These are phyloP conservation scores for Suhomyces yuchorum DNA, from an alignment of 1,139 yeast species.

Conservation along the genomic window DNA sequence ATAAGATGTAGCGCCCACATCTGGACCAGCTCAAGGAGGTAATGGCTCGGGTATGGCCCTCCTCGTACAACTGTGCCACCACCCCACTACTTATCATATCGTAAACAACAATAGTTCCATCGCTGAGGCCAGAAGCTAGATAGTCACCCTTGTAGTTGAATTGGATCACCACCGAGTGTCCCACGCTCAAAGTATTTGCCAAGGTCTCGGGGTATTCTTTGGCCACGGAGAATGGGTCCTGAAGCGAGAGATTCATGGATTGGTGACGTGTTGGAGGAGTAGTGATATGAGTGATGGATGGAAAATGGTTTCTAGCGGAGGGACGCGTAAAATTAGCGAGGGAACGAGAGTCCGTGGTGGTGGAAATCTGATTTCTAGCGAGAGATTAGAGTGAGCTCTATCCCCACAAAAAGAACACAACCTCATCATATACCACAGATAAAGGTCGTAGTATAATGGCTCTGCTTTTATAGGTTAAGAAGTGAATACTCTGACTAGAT, in stretches of 20 bases:
- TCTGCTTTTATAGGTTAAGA: too few species aligned
- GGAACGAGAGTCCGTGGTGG: neutral
- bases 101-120: conserved; percentile 77
- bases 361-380: neutral
- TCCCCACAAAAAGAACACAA: neutral
- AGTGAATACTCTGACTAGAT: too few species aligned
- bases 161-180: conserved; percentile 74
- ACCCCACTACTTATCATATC: conserved; percentile 66
- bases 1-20: conserved; percentile 69
- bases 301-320: neutral
- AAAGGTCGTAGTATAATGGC: too few species aligned
- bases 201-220: conserved; percentile 90
- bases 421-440: too few species aligned
- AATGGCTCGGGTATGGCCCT: conserved; percentile 69
- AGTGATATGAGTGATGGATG: neutral
- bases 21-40: conserved; percentile 79
- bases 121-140: conserved; percentile 79
- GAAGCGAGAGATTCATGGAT: conserved; percentile 75
- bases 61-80: conserved; percentile 54
- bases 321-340: neutral
- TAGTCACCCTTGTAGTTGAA: conserved; percentile 83
- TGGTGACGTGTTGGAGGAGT: neutral
- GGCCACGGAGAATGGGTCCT: conserved; percentile 90
- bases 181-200: conserved; percentile 62
- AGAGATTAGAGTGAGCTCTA: neutral